Percentiles rank a stretch among this genome's conserved stretches.
Conservation (phyloP, 2,329 filamentous ascomycete genomes). For the Trichoderma sp. region DNA sequence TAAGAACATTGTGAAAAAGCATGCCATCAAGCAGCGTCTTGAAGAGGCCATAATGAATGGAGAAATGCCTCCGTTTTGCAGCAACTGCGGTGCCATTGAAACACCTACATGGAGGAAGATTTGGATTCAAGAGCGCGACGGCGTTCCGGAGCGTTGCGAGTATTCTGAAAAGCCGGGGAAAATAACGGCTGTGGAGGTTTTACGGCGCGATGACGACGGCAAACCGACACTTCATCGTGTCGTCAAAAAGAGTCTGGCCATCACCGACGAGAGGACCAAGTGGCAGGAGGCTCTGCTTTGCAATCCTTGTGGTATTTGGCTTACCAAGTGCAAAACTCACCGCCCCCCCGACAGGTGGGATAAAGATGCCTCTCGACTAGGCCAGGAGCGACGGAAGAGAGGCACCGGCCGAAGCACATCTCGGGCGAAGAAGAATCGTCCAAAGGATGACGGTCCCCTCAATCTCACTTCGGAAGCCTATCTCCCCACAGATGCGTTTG, state of each 20-base stretch:
- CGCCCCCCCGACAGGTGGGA: slow-evolving; percentile 83
- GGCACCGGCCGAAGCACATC: slow-evolving; percentile 41
- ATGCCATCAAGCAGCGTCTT: slow-evolving; percentile 56
- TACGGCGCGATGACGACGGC: slow-evolving; percentile 61
- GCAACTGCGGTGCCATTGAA: slow-evolving; percentile 91
- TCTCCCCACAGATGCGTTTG: slow-evolving; percentile 52
- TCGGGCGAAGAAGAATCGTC: slow-evolving; percentile 47
- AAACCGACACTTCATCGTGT: slow-evolving; percentile 67
- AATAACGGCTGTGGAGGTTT: slow-evolving; percentile 69
- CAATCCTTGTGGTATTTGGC: slow-evolving; percentile 95
- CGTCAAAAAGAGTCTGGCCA: slow-evolving; percentile 69
- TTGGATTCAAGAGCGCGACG: slow-evolving; percentile 73
- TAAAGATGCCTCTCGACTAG: slow-evolving; percentile 54
- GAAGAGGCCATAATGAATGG: slow-evolving; percentile 70
- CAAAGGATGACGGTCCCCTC: slow-evolving; percentile 45
- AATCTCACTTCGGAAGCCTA: slow-evolving; percentile 54
- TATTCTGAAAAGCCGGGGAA: slow-evolving; percentile 70
- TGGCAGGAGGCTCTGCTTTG: slow-evolving; percentile 78
- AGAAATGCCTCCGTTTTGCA: slow-evolving; percentile 82
- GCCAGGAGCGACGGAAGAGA: slow-evolving; percentile 50
- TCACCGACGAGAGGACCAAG: slow-evolving; percentile 59
- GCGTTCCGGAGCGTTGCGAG: slow-evolving; percentile 63
- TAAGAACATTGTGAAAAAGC: slow-evolving; percentile 64
- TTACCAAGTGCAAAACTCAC: slow-evolving; percentile 82
- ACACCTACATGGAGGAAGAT: slow-evolving; percentile 96